A percentile compares a stretch with the other conserved stretches of the same genome.
These are phyloP conservation scores for Umbelopsis sp. DNA, from an alignment of 192 early-diverging fungal species.

Conservation along the genomic window DNA sequence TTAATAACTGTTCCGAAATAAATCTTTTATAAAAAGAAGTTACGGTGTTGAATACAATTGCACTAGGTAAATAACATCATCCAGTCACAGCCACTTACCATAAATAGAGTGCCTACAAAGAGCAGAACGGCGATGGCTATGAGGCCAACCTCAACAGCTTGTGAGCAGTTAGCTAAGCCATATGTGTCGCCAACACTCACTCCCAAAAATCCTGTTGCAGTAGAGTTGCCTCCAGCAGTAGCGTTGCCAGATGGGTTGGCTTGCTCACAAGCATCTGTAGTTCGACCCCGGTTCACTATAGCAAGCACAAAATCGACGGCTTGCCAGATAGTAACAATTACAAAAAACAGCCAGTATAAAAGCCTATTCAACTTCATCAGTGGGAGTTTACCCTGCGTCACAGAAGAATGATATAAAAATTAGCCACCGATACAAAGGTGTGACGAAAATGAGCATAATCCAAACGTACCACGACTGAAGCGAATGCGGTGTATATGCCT, in stretches of 20 bases:
- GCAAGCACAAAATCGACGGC: slow-evolving; percentile 29
- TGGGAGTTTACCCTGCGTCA: slow-evolving; percentile 30
- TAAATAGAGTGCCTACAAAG: slow-evolving; percentile 31
- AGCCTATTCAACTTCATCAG: slow-evolving; percentile 31
- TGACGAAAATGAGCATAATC: neutral
- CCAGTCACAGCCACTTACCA: slow-evolving; percentile 24
- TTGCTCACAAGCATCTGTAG: slow-evolving; percentile 9
- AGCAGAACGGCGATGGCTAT: slow-evolving; percentile 31
- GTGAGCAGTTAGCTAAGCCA: slow-evolving; percentile 36
- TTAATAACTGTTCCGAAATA: slow-evolving; percentile 31
- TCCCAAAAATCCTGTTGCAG: slow-evolving; percentile 32
- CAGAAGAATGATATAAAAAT: neutral
- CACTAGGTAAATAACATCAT: neutral
- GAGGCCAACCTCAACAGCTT: slow-evolving; percentile 37
- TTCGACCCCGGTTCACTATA: slow-evolving; percentile 23
- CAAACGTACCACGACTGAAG: slow-evolving; percentile 24
- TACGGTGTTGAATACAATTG: neutral
- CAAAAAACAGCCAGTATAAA: slow-evolving; percentile 29
- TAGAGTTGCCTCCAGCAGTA: neutral
- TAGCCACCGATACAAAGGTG: neutral
- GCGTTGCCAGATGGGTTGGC: slow-evolving; percentile 3
- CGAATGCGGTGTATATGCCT: slow-evolving; percentile 17
- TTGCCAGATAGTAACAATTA: slow-evolving; percentile 31
- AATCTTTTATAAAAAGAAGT: slow-evolving; percentile 21
- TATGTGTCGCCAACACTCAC: slow-evolving; percentile 35